Percentiles rank a stretch among this genome's conserved stretches.
Conservation (phyloP, 805 yeast species). For the Dipodascopsis tothii region DNA sequence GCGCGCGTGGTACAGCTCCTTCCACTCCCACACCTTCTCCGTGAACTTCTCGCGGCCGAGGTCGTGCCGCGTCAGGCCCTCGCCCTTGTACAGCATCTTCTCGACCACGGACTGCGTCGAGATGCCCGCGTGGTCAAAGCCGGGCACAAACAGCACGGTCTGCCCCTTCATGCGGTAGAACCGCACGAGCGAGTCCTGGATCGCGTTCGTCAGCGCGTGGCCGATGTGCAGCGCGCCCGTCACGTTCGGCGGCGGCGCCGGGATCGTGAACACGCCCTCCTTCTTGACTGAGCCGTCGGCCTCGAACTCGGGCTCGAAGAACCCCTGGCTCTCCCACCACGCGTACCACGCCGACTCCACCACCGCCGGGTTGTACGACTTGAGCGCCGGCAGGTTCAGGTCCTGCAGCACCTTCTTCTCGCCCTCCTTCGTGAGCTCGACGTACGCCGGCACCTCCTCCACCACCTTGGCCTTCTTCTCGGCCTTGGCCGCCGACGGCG, state of each 20-base stretch:
- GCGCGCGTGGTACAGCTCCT: slow-evolving; percentile 79
- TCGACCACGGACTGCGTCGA: slow-evolving; percentile 98
- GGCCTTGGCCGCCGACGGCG: slow-evolving; percentile 36
- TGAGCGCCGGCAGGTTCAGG: slow-evolving; percentile 84
- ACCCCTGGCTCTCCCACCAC: slow-evolving; percentile 91
- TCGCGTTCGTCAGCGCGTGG: slow-evolving; percentile 90
- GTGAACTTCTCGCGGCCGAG: slow-evolving; percentile 86
- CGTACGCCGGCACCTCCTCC: slow-evolving; percentile 70
- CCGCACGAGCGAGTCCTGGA: slow-evolving; percentile 89
- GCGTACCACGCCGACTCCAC: slow-evolving; percentile 96
- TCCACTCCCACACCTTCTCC: slow-evolving; percentile 96
- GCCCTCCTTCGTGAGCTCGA: slow-evolving; percentile 77
- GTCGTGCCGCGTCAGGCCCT: slow-evolving; percentile 87
- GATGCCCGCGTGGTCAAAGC: slow-evolving; percentile 98
- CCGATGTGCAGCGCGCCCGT: slow-evolving; percentile 99
- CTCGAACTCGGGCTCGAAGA: slow-evolving; percentile 78
- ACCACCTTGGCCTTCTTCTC: slow-evolving; percentile 61
- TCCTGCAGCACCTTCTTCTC: slow-evolving; percentile 84
- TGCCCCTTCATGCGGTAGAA: slow-evolving; percentile 96
- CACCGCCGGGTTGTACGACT: slow-evolving; percentile 84
- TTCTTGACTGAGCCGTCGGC: slow-evolving; percentile 68
- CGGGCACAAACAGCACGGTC: slow-evolving; percentile 87
- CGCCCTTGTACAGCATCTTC: slow-evolving; percentile 84
- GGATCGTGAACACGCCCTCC: slow-evolving; percentile 80
- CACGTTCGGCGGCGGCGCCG: slow-evolving; percentile 99